phyloP scores from a whole-genome alignment of 148 eudicot species.

The Vaccinium vitisidaea region DNA sequence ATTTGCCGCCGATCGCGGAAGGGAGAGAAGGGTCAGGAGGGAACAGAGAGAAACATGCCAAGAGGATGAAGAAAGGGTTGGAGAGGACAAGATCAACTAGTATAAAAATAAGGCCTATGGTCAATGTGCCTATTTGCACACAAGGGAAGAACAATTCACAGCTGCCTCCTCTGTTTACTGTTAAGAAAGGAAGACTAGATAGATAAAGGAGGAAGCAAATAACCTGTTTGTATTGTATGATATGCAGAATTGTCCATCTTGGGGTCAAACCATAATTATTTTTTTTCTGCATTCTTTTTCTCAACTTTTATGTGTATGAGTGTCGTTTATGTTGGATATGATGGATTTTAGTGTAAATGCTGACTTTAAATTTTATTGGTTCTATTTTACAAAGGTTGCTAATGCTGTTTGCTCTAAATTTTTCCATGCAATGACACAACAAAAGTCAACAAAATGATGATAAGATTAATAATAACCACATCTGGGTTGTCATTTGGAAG shows the following conservation, averaged over 20 bases:
- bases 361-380: slow-evolving; percentile 6
- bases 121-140: slow-evolving; percentile 75
- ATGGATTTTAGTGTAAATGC: slow-evolving; percentile 20
- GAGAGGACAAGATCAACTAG: slow-evolving; percentile 81
- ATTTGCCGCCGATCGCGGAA: slow-evolving; percentile 51
- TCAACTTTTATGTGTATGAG: slow-evolving; percentile 3
- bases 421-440: not conserved
- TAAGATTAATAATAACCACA: not conserved
- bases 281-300: not conserved
- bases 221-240: not conserved
- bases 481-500: not conserved
- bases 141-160: slow-evolving; percentile 36
- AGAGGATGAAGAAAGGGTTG: slow-evolving; percentile 65
- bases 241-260: slow-evolving; percentile 6
- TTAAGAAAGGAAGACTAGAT: slow-evolving; percentile 49
- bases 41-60: slow-evolving; percentile 49
- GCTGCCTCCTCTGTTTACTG: slow-evolving; percentile 60
- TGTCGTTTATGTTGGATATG: slow-evolving; percentile 12
- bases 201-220: slow-evolving; percentile 29
- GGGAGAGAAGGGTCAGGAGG: slow-evolving; percentile 35
- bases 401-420: not conserved
- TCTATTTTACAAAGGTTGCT: slow-evolving; percentile 14
- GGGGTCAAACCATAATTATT: not conserved
- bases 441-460: not conserved
- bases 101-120: slow-evolving; percentile 74